These are phyloP conservation scores for Carpinus viminea DNA, from an alignment of 306 rosid genomes.

Conservation along the genomic window DNA sequence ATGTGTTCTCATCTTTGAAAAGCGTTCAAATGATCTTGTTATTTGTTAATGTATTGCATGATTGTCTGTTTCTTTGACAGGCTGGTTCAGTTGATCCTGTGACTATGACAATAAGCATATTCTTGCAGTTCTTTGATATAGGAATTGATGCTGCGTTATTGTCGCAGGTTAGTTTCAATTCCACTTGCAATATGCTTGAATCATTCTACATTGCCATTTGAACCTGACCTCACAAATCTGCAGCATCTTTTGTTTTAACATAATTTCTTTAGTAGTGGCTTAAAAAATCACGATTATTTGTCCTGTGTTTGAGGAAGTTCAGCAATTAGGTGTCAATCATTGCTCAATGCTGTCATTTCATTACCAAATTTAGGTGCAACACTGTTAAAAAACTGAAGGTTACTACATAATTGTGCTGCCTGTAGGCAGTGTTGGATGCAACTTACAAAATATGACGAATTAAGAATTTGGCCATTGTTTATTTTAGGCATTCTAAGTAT, in stretches of 20 bases:
- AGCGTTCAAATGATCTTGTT: slow-evolving; percentile 1
- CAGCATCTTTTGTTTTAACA: slow-evolving; percentile 12
- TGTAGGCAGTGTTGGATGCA: background rate
- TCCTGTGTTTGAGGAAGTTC: background rate
- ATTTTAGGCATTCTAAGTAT: background rate
- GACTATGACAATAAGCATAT: slow-evolving; percentile 80
- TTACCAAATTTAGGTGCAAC: background rate
- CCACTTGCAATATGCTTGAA: slow-evolving; percentile 12
- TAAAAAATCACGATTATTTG: background rate
- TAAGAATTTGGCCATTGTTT: background rate
- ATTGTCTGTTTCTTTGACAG: slow-evolving; percentile 46
- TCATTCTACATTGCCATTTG: slow-evolving; percentile 15
- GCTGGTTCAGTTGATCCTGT: slow-evolving; percentile 99
- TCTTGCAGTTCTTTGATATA: slow-evolving; percentile 92
- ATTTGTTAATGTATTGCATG: slow-evolving; percentile 12
- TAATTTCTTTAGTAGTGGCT: background rate
- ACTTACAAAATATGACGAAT: background rate
- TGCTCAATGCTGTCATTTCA: background rate
- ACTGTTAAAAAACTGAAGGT: background rate
- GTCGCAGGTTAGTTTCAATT: slow-evolving; percentile 72
- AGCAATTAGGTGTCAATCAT: background rate
- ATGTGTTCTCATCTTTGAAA: slow-evolving; percentile 13
- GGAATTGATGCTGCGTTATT: slow-evolving; percentile 91
- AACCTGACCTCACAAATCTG: slow-evolving; percentile 3
- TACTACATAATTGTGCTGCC: background rate